These are phyloP conservation scores for Candida anglica DNA, from an alignment of 805 yeast species.

Conservation along the genomic window DNA sequence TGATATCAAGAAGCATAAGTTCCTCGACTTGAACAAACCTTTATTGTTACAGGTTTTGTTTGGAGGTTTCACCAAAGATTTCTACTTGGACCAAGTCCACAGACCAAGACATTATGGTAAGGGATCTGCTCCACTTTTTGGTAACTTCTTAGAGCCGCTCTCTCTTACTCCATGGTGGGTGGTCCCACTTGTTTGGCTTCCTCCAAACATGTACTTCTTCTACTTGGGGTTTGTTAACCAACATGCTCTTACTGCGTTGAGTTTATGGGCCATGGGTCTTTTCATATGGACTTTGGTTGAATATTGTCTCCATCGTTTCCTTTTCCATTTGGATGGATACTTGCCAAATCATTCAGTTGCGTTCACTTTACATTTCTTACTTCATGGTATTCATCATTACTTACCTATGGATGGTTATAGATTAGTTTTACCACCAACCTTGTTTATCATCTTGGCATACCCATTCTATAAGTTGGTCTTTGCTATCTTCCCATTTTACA, in stretches of 20 bases:
- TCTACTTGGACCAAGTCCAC: conserved; percentile 93
- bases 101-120: conserved; percentile 97
- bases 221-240: conserved; percentile 52
- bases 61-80: conserved; percentile 76
- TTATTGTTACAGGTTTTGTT: conserved; percentile 74
- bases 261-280: conserved; percentile 74
- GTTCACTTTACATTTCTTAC: conserved; percentile 78
- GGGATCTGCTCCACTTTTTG: conserved; percentile 94
- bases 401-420: conserved; percentile 94
- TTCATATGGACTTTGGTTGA: conserved; percentile 93
- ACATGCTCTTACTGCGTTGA: conserved; percentile 43
- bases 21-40: conserved; percentile 82
- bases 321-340: conserved; percentile 87
- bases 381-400: conserved; percentile 97
- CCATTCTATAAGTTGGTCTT: conserved; percentile 85
- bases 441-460: conserved; percentile 63
- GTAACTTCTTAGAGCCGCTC: conserved; percentile 89
- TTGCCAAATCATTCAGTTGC: conserved; percentile 78
- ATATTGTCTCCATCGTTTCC: conserved; percentile 80
- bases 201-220: conserved; percentile 64
- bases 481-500: conserved; percentile 67
- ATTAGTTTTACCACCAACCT: conserved; percentile 94
- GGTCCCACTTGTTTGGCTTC: conserved; percentile 84
- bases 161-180: conserved; percentile 94
- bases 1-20: conserved; percentile 76